Conservation (phyloP, 208 protist species). For the Leishmania mexicana region DNA sequence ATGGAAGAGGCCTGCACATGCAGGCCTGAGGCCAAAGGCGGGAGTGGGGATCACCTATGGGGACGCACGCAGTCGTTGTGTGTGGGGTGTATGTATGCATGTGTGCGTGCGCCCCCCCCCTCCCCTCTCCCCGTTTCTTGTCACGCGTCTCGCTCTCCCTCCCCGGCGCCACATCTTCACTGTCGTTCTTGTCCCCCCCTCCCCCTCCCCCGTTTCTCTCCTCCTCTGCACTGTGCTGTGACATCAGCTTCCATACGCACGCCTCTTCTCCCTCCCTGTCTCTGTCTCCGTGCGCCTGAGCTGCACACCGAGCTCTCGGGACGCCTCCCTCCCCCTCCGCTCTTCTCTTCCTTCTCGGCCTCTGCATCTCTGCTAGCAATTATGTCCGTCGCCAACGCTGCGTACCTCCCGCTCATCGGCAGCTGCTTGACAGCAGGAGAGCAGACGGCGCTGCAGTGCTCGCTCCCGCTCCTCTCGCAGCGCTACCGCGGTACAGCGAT, state of each 20-base stretch:
- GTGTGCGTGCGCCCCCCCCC: background rate
- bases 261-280: background rate
- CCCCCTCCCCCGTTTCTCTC: background rate
- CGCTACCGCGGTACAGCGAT: constrained; percentile 58
- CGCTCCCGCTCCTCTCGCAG: constrained; percentile 71
- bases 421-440: constrained; percentile 63
- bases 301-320: background rate
- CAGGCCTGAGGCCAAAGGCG: background rate
- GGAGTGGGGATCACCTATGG: background rate
- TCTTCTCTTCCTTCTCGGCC: background rate
- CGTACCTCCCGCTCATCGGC: constrained; percentile 68
- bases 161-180: background rate
- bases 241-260: background rate
- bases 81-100: background rate
- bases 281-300: background rate
- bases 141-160: too few species aligned
- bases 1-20: background rate
- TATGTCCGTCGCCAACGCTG: constrained; percentile 64
- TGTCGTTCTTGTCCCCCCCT: background rate
- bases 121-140: too few species aligned
- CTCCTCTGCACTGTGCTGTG: background rate
- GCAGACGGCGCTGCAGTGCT: constrained; percentile 76
- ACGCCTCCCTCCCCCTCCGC: background rate
- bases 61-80: background rate
- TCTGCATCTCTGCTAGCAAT: background rate